Evolutionary conservation across 495 filamentous ascomycete genomes (phyloP).

Genomic region (Cercophora newfieldiana): DNA sequence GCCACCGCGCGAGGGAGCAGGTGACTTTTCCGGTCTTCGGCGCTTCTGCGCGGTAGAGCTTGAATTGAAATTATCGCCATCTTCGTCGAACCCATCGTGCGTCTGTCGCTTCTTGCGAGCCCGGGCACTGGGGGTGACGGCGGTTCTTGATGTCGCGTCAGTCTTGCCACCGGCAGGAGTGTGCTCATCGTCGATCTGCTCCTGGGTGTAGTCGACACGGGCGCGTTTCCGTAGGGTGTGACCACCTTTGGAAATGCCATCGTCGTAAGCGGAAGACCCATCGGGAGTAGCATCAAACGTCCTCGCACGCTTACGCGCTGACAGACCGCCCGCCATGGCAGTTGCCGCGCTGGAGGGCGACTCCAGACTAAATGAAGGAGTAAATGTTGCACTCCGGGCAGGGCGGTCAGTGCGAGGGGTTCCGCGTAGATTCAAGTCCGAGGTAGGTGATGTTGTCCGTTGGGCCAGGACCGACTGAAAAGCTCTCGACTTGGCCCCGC

Average conservation of each 20-base stretch:
- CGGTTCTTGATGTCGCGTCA: background rate
- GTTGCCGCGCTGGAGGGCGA: slow-evolving; percentile 32
- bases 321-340: slow-evolving; percentile 21
- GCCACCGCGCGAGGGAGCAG: slow-evolving; percentile 28
- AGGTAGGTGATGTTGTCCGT: slow-evolving; percentile 24
- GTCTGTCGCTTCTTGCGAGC: slow-evolving; percentile 33
- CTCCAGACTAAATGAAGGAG: slow-evolving; percentile 30
- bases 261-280: slow-evolving; percentile 29
- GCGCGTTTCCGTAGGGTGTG: slow-evolving; percentile 49
- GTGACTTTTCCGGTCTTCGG: slow-evolving; percentile 33
- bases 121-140: slow-evolving; percentile 25
- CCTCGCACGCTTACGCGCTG: slow-evolving; percentile 36
- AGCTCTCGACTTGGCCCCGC: slow-evolving; percentile 22
- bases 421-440: slow-evolving; percentile 17
- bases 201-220: slow-evolving; percentile 49
- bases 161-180: slow-evolving; percentile 22
- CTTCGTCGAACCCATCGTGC: slow-evolving; percentile 32
- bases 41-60: slow-evolving; percentile 18
- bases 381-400: slow-evolving; percentile 28
- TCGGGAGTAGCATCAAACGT: slow-evolving; percentile 36
- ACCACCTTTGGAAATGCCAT: slow-evolving; percentile 45
- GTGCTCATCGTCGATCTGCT: slow-evolving; percentile 44
- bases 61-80: slow-evolving; percentile 23
- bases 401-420: slow-evolving; percentile 28
- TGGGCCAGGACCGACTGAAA: background rate